A percentile compares a stretch with the other conserved stretches of the same genome.
Conservation (phyloP, 805 yeast genomes). For the Metschnikowia reukaufii region DNA sequence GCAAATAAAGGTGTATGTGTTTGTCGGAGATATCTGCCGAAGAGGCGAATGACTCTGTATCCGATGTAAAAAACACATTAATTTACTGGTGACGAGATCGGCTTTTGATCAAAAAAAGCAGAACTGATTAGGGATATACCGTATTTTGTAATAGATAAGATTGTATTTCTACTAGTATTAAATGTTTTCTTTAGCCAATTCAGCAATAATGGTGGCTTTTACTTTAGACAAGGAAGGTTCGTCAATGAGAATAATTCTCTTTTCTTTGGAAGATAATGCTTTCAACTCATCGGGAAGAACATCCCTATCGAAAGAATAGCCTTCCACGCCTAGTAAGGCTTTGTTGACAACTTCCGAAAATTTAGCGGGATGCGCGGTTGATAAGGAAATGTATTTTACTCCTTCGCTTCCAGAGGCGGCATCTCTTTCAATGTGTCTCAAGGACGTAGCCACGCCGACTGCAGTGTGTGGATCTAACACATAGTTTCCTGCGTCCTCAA, state of each 20-base stretch:
- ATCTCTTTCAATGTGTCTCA: constrained; percentile 55
- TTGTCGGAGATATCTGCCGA: no score
- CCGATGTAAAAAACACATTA: no score
- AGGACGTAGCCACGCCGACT: constrained; percentile 83
- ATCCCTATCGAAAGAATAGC: constrained; percentile 81
- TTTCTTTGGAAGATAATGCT: constrained; percentile 65
- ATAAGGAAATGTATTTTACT: constrained; percentile 66
- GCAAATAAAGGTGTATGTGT: no score
- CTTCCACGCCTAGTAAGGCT: constrained; percentile 64
- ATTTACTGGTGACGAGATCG: no score
- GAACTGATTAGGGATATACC: no score
- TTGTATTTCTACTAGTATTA: background rate
- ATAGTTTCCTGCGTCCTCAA: constrained; percentile 60
- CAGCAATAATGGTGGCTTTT: constrained; percentile 73
- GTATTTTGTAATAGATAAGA: no score
- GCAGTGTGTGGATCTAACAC: constrained; percentile 96
- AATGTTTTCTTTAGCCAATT: constrained; percentile 39
- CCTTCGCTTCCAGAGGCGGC: constrained; percentile 36
- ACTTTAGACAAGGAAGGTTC: constrained; percentile 72
- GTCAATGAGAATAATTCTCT: constrained; percentile 71
- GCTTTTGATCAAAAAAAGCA: no score
- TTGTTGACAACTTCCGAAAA: constrained; percentile 93
- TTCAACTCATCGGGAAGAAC: constrained; percentile 89
- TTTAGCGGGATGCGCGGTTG: constrained; percentile 99
- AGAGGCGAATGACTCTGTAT: no score